Evolutionary conservation across 306 rosid species (phyloP).

Genomic region (Vigna radiata): DNA sequence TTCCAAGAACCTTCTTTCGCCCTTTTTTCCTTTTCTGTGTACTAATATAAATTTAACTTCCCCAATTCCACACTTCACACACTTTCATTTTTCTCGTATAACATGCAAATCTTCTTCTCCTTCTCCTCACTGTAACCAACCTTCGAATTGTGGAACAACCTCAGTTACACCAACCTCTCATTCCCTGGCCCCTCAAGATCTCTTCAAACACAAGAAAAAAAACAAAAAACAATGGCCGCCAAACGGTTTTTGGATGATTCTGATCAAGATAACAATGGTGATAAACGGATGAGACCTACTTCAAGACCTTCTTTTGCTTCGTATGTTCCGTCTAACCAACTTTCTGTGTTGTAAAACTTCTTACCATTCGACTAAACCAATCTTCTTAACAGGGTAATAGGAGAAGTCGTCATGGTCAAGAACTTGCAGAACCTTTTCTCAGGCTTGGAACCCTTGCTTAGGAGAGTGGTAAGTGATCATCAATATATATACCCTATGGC

Average conservation of each 20-base stretch:
- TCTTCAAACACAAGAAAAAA: no score
- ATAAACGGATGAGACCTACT: conserved; percentile 57
- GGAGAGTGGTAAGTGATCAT: conserved; percentile 69
- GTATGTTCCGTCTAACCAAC: conserved; percentile 52
- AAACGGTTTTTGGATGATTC: conserved; percentile 62
- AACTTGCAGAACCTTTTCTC: conserved; percentile 73
- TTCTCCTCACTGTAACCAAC: neutral
- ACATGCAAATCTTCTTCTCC: neutral
- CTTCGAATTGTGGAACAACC: no score
- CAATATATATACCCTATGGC: neutral
- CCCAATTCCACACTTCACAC: neutral
- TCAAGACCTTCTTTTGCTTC: conserved; percentile 70
- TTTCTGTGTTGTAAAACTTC: no score
- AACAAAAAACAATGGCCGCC: conserved; percentile 58
- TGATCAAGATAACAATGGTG: conserved; percentile 53
- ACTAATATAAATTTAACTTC: neutral
- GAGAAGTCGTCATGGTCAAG: conserved; percentile 83
- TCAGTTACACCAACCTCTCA: no score
- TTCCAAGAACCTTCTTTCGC: conserved; percentile 67
- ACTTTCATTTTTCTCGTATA: neutral
- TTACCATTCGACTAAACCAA: neutral
- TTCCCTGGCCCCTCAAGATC: no score
- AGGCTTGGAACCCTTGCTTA: conserved; percentile 81
- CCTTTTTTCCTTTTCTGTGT: neutral
- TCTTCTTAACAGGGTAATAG: conserved; percentile 64